Base-by-base conservation (phyloP, 768 basidiomycete genomes). In the Royoungia palumana region DNA sequence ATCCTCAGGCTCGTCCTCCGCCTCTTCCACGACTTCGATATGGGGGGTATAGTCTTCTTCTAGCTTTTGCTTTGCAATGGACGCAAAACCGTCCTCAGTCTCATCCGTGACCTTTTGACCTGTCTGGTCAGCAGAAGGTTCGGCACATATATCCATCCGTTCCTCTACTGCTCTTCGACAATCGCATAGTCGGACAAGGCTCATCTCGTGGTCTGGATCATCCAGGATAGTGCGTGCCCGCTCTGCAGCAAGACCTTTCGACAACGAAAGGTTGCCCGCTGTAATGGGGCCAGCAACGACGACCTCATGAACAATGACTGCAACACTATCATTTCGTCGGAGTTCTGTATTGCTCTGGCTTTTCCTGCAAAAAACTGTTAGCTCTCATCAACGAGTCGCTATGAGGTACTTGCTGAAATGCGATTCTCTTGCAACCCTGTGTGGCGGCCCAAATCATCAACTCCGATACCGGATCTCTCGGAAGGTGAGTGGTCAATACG, bases 381-480 rank as follows among this genome's bases (percentile, higher is more conserved):
- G 49, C 25, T n/a, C 36, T n/a, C 21, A 28, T 41, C 37, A 34
- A 25, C 42, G 17, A 12, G 40, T 34, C 7, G n/a, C 30, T 12
- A 39, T 13, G 34, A 17, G n/a, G 20, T 22, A 72, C 75, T 61
- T 56, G 76, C 80, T 64, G 65, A 56, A 78, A 77, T 36, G 65
- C 66, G 34, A 78, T 69, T 39, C 66, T 72, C 28, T 62, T 72
- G 55, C 90, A 92, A 0, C 86, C 85, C 11, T 67, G 58, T 28
- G 70, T 65, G 1, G 78, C 80, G 1, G 79, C 69, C 85, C 85
- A 92, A 32, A 84, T 71, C 69, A 82, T 72, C 46, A 94, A 69
- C 50, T 82, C 79, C 1, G 85, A 81, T 11, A 88, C 79, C 2
- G 92, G 92, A 61, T 94, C 87, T 50, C 74, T 72, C 16, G 77